These are phyloP conservation scores for Irpex sp. DNA, from an alignment of 1,284 basidiomycete genomes.

Conservation along the genomic window DNA sequence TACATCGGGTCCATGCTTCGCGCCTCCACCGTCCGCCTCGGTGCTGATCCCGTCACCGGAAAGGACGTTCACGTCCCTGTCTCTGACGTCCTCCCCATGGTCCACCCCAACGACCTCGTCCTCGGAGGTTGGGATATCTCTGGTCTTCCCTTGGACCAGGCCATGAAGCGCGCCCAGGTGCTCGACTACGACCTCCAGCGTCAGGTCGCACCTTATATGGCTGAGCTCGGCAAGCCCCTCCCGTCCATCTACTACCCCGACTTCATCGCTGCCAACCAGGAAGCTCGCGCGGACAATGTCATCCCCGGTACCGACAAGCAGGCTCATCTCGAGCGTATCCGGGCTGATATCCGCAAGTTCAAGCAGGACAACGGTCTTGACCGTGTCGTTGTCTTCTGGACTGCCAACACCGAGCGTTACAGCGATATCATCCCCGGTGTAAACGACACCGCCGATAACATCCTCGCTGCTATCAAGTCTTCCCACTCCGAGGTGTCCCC, in stretches of 20 bases:
- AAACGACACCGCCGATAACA: slow-evolving; percentile 92
- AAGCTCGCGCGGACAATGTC: slow-evolving; percentile 91
- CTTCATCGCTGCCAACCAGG: slow-evolving; percentile 98
- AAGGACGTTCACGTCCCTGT: slow-evolving; percentile 95
- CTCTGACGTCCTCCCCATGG: slow-evolving; percentile 95
- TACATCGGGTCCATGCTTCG: slow-evolving; percentile 94
- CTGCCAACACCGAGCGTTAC: slow-evolving; percentile 98
- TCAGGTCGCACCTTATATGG: slow-evolving; percentile 88
- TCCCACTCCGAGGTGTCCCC: slow-evolving; percentile 95
- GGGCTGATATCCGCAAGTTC: slow-evolving; percentile 92
- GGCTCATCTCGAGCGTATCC: slow-evolving; percentile 89
- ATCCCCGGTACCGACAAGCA: slow-evolving; percentile 87
- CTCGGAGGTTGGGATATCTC: slow-evolving; percentile 99
- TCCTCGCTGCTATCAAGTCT: slow-evolving; percentile 79
- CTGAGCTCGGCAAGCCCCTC: slow-evolving; percentile 78
- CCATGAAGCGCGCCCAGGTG: slow-evolving; percentile 93
- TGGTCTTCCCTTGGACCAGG: slow-evolving; percentile 78
- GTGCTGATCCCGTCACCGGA: slow-evolving; percentile 77
- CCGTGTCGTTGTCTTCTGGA: slow-evolving; percentile 93
- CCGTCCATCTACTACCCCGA: slow-evolving; percentile 96
- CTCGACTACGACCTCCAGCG: slow-evolving; percentile 97
- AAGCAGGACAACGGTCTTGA: slow-evolving; percentile 84
- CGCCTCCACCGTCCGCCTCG: slow-evolving; percentile 92
- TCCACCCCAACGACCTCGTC: slow-evolving; percentile 98
- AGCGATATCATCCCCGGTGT: slow-evolving; percentile 92